Base-by-base conservation (phyloP, 2,329 filamentous ascomycete genomes). In the Colletotrichum abscissum region DNA sequence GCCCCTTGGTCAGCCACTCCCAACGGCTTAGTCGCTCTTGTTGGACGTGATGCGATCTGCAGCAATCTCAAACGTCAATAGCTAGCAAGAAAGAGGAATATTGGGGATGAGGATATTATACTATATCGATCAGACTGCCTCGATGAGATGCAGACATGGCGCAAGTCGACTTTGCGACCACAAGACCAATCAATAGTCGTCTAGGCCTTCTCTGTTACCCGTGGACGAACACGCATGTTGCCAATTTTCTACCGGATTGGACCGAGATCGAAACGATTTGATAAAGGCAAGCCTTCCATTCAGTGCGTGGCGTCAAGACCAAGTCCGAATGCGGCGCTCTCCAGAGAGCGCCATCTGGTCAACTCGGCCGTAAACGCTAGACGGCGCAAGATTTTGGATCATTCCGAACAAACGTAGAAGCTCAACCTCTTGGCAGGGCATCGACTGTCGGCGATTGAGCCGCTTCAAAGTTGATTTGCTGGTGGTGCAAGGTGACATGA, bases 301-400 rank as follows among this genome's bases (percentile, higher is more conserved):
- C 66, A 46, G 9, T 26, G 24, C 28, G 54, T 14, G 30, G 69
- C 66, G 69, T 24, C 35, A 11, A 19, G 14, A 59, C 11, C 24
- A 69, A 26, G 19, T 33, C 69, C 54, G 69, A 52, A 72, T 59
- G 65, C 66, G 42, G 66, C 35, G 24, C 42, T 49, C 12, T 46
- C 35, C 24, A 42, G 33, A 38, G 26, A 49, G 54, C 58, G 58
- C 19, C 54, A 26, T 28, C 24, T 65, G 26, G 54, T 30, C 24
- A 14, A 68, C 55, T 72, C 24, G 54, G 58, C 58, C 58, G 24
- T 28, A 24, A 38, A 49, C 16, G 19, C 42, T 49, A 49, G 42
- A 5, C 19, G 42, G 42, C 19, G 42, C 42, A 49, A 49, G 42
- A 49, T 11, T 22, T 8, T 49, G 42, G 42, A 49, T 22, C 42